Base-by-base conservation (phyloP, 768 basidiomycete species). In the Paxillus ammoniavirescens region DNA sequence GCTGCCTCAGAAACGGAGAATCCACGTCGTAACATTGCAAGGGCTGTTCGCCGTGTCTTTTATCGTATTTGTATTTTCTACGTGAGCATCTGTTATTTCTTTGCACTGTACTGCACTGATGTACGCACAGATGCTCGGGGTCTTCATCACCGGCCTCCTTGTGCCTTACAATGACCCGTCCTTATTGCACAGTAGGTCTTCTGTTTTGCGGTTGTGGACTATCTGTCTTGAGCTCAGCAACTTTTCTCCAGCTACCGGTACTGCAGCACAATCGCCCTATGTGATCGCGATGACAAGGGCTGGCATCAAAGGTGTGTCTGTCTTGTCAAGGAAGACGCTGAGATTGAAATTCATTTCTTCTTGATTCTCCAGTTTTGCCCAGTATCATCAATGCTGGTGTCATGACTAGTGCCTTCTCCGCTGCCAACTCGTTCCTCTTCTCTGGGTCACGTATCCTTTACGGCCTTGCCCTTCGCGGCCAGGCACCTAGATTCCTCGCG, bases 31-130 rank as follows among this genome's bases (percentile, higher is more conserved):
- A 90, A 89, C 61, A 88, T 93, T 56, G 73, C 82, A 8, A 89
- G 86, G 64, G 89, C 90, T 23, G 81, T 89, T 30, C 75, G 79
- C 21, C 76, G 86, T 33, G 89, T 91, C 4, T 91, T 91, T 69
- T 88, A 82, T 72, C 84, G 92, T 57, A 91, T 95, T 61, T 58
- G 86, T 9, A 58, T 90, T 26, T 92, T 92, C 77, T 92, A 91
- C 59, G 81, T 83, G 53, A 79, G 64, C 9, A 17, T 35, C n/a
- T 8, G 17, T 6, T 17, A 40, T 40, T 7, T 40, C 4, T n/a
- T 2, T 17, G 17, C 7, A 18, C n/a, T n/a, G 17, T 40, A 10
- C 17, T 7, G 38, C 8, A 18, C 38, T 40, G 38, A 40, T 17
- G 8, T 5, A 17, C 18, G 5, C 23, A 14, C 36, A 85, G 82